Evolutionary conservation across 2,329 filamentous ascomycete genomes (phyloP).

Genomic region (Mycosphaerella arachidis): DNA sequence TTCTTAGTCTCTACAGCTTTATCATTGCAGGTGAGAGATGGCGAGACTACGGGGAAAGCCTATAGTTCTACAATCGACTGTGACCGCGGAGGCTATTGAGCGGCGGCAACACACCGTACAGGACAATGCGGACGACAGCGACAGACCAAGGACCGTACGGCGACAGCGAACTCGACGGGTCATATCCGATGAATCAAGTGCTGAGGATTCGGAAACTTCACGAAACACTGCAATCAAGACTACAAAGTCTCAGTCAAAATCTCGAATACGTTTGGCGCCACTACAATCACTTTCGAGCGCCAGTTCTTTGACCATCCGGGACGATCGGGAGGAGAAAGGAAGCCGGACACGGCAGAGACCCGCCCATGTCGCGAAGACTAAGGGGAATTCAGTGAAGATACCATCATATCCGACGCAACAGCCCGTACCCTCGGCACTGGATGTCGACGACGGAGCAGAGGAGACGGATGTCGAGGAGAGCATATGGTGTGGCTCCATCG

Average conservation of each 20-base stretch:
- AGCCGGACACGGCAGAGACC: neutral
- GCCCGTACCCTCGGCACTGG: neutral
- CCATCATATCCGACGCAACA: neutral
- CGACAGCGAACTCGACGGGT: conserved; percentile 2
- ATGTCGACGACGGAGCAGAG: conserved; percentile 10
- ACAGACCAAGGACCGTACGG: neutral
- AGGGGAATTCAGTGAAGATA: neutral
- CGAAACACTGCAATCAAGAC: conserved; percentile 1
- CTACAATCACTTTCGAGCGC: conserved; percentile 1
- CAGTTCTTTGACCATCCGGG: neutral
- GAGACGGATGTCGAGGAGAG: conserved; percentile 33
- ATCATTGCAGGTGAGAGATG: neutral
- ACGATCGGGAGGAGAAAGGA: neutral
- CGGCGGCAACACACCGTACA: neutral
- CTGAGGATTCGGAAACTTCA: conserved; percentile 8
- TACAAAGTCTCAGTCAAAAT: neutral
- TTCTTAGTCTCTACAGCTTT: neutral
- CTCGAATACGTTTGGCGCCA: neutral
- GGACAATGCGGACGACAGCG: neutral
- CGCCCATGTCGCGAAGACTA: neutral
- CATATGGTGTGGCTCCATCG: conserved; percentile 31
- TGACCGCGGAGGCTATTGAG: neutral
- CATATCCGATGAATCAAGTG: conserved; percentile 14
- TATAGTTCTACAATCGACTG: neutral
- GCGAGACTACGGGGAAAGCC: neutral